A percentile compares a stretch with the other conserved stretches of the same genome.
These are phyloP conservation scores for Daldinia loculata DNA, from an alignment of 495 filamentous ascomycete species.

Conservation along the genomic window DNA sequence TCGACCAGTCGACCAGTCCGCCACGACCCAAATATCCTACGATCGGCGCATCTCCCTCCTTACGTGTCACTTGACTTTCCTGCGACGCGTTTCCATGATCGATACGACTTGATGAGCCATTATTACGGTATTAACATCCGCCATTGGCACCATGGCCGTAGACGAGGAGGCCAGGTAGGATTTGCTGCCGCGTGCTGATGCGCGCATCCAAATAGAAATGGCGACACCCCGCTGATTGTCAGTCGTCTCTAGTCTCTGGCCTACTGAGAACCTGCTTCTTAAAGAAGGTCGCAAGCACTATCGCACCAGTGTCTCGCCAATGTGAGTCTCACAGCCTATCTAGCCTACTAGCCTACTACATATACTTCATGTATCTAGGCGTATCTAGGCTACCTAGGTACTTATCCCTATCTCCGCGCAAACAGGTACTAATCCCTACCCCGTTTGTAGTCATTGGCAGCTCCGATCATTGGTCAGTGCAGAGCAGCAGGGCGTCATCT, in stretches of 20 bases:
- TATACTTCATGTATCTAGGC: conserved; percentile 24
- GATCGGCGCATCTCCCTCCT: conserved; percentile 32
- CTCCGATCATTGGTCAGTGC: conserved; percentile 89
- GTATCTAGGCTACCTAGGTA: conserved; percentile 27
- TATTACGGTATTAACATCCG: conserved; percentile 34
- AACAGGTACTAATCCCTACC: conserved; percentile 7
- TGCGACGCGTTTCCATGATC: conserved; percentile 38
- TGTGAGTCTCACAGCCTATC: conserved; percentile 60
- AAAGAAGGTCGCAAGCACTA: conserved; percentile 76
- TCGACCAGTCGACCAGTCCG: conserved; percentile 1
- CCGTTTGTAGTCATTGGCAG: conserved; percentile 78
- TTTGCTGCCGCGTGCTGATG: background rate
- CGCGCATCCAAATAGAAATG: conserved; percentile 18
- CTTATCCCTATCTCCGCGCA: conserved; percentile 22
- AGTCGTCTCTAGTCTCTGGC: conserved; percentile 48
- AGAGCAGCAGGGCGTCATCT: conserved; percentile 76
- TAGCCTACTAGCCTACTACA: conserved; percentile 18
- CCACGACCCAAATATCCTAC: conserved; percentile 18
- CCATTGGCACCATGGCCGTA: conserved; percentile 59
- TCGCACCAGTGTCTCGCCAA: conserved; percentile 75
- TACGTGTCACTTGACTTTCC: conserved; percentile 27
- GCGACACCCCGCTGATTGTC: conserved; percentile 28
- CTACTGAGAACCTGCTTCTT: conserved; percentile 66
- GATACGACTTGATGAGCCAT: conserved; percentile 48
- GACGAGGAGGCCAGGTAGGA: conserved; percentile 60